These are phyloP conservation scores for Phytophthora agathidicida DNA, from an alignment of 352 stramenopile genomes.

Conservation along the genomic window DNA sequence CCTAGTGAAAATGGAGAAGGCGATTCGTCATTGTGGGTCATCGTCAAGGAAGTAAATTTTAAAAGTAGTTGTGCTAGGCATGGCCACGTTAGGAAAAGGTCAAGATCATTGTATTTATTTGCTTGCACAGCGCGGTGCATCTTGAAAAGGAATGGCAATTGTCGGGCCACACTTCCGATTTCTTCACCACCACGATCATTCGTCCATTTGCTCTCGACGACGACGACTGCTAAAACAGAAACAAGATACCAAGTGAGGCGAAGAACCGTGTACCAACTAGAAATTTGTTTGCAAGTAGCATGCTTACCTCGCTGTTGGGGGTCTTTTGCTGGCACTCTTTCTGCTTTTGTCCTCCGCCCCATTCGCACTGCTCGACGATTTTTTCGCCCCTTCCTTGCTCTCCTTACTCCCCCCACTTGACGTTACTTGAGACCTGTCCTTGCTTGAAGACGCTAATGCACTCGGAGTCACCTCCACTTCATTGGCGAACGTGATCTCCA, in stretches of 20 bases:
- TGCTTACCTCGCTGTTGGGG: constrained; percentile 63
- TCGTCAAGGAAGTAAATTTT: no score
- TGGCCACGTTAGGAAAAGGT: neutral
- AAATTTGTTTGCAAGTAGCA: no score
- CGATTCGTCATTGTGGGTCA: no score
- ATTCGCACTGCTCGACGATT: constrained; percentile 10
- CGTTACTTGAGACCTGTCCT: constrained; percentile 37
- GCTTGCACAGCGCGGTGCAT: constrained; percentile 1
- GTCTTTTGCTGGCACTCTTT: constrained; percentile 65
- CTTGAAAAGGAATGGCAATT: neutral
- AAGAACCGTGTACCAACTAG: no score
- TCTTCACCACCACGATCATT: constrained; percentile 11
- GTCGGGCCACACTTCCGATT: neutral
- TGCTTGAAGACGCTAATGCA: constrained; percentile 16
- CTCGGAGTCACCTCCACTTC: constrained; percentile 45
- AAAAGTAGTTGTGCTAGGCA: no score
- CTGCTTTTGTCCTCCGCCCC: constrained; percentile 42
- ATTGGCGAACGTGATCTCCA: constrained; percentile 70
- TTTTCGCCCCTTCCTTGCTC: constrained; percentile 27
- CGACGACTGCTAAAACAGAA: constrained; percentile 20
- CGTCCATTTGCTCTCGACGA: constrained; percentile 27
- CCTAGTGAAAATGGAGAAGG: no score
- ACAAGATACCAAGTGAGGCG: constrained; percentile 2
- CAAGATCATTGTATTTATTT: constrained; percentile 10
- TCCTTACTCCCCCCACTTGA: constrained; percentile 33